phyloP scores from a whole-genome alignment of 345 rosid species.

The Lumnitzera racemosa region DNA sequence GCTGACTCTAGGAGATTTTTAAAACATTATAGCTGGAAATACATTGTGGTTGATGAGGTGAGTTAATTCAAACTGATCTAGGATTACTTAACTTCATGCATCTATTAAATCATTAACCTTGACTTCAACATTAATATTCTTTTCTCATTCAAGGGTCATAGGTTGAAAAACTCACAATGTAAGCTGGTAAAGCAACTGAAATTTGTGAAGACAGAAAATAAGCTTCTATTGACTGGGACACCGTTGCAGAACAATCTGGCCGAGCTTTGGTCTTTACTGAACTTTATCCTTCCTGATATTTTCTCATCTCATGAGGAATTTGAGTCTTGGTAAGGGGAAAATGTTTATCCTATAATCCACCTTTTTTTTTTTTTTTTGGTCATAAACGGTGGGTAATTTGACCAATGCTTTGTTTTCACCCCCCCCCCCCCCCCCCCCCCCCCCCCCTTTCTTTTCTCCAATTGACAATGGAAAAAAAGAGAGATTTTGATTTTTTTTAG shows the following conservation, averaged over 20 bases:
- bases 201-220: slow-evolving; percentile 49
- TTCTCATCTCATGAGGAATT: slow-evolving; percentile 90
- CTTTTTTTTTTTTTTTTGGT: not conserved
- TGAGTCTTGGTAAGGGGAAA: slow-evolving; percentile 70
- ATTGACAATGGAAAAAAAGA: too few species aligned
- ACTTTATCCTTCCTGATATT: slow-evolving; percentile 92
- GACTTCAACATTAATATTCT: not conserved
- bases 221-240: slow-evolving; percentile 88
- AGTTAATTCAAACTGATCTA: slow-evolving; percentile 3
- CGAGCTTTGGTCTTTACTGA: slow-evolving; percentile 96
- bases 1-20: slow-evolving; percentile 56
- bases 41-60: slow-evolving; percentile 95
- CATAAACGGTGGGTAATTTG: too few species aligned
- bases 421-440: too few species aligned
- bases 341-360: not conserved
- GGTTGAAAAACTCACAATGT: slow-evolving; percentile 84
- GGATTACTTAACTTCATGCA: not conserved
- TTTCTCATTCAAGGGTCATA: slow-evolving; percentile 56
- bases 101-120: slow-evolving; percentile 2
- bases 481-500: too few species aligned
- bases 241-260: slow-evolving; percentile 93
- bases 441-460: too few species aligned
- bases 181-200: slow-evolving; percentile 66
- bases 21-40: slow-evolving; percentile 79
- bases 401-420: too few species aligned